phyloP scores from a whole-genome alignment of 2,329 filamentous ascomycete species.

The Penicillium sp. region DNA sequence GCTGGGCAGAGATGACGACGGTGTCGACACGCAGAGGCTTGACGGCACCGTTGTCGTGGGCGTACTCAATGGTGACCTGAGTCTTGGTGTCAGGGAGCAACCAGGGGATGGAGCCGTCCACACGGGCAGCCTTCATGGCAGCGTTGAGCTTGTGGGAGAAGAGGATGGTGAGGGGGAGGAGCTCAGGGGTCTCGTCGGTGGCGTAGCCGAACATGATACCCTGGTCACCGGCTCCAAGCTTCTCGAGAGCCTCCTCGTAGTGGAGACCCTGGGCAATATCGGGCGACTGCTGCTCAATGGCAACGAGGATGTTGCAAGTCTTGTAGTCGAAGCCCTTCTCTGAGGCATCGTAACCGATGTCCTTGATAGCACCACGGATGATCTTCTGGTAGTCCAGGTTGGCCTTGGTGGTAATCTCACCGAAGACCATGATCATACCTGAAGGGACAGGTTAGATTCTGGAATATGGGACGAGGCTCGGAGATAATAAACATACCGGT shows the following conservation, averaged over 20 bases:
- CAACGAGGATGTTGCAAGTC: conserved; percentile 96
- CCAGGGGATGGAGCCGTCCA: conserved; percentile 85
- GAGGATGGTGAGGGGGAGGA: conserved; percentile 88
- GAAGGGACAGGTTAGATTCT: conserved; percentile 13
- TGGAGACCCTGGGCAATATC: conserved; percentile 99
- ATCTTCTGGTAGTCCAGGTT: conserved; percentile 96
- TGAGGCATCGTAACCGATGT: conserved; percentile 97
- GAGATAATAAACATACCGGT: conserved; percentile 59
- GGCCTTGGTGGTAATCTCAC: conserved; percentile 97
- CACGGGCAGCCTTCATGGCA: conserved; percentile 85
- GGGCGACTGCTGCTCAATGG: conserved; percentile 98
- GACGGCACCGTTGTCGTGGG: conserved; percentile 87
- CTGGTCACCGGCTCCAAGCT: conserved; percentile 98
- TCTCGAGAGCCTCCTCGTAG: conserved; percentile 95
- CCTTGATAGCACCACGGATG: conserved; percentile 90
- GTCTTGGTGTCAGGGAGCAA: conserved; percentile 99
- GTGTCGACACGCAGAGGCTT: conserved; percentile 91
- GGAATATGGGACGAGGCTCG: conserved; percentile 4
- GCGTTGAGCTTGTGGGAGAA: conserved; percentile 96
- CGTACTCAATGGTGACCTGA: conserved; percentile 98
- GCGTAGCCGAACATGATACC: conserved; percentile 99
- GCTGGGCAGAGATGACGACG: conserved; percentile 93
- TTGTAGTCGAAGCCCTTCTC: conserved; percentile 99
- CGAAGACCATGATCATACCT: conserved; percentile 94
- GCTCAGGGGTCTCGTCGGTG: conserved; percentile 96